A percentile compares a stretch with the other conserved stretches of the same genome.
Conservation (phyloP, 257 asterid species). For the Osmanthus fragrans region DNA sequence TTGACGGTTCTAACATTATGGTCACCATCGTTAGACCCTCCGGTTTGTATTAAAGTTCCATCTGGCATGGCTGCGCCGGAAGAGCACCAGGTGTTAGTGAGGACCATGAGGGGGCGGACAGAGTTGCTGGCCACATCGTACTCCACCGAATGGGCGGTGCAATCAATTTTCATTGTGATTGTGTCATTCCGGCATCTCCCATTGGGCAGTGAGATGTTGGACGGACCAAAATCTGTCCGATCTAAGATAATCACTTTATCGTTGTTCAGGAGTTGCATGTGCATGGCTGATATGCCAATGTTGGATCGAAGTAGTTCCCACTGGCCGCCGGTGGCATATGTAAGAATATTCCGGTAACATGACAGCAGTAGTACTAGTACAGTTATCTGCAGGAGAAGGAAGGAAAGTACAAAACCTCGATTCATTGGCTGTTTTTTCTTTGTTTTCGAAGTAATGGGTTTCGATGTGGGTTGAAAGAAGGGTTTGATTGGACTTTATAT, state of each 20-base stretch:
- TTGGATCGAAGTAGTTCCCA: constrained; percentile 24
- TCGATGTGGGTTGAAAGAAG: constrained; percentile 10
- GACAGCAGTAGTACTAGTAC: background rate
- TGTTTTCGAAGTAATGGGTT: background rate
- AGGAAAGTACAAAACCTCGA: background rate
- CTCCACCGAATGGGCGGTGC: constrained; percentile 69
- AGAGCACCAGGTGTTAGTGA: constrained; percentile 67
- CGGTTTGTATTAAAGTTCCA: constrained; percentile 54
- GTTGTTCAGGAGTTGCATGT: constrained; percentile 44
- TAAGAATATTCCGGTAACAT: background rate
- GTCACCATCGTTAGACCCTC: constrained; percentile 52
- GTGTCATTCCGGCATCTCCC: constrained; percentile 40
- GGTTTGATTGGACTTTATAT: constrained; percentile 5
- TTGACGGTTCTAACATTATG: constrained; percentile 33
- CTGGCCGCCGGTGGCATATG: constrained; percentile 22
- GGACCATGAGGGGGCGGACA: constrained; percentile 56
- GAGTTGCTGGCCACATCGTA: constrained; percentile 42
- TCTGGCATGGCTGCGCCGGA: constrained; percentile 52
- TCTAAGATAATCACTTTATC: constrained; percentile 48
- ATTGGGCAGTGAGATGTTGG: constrained; percentile 45
- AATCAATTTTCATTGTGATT: constrained; percentile 24
- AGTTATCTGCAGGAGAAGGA: background rate
- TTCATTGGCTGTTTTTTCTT: background rate
- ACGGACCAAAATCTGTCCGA: constrained; percentile 43
- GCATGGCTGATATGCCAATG: constrained; percentile 42